Base-by-base conservation (phyloP, 2,329 filamentous ascomycete genomes). In the Neopestalotiopsis clavispora region DNA sequence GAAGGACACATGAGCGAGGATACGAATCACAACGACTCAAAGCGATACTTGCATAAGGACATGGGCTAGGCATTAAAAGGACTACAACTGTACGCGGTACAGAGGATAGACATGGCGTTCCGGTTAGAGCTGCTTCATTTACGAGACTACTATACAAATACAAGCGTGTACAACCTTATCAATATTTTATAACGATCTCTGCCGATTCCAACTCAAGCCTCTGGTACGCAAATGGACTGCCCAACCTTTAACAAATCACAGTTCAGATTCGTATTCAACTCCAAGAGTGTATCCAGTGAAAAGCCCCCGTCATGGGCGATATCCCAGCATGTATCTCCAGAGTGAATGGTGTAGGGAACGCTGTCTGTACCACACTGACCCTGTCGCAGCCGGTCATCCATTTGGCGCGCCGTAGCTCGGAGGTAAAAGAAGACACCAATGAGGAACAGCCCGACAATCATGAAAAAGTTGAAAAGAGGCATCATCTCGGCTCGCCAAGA, bases 391-490 rank as follows among this genome's bases (percentile, higher is more conserved):
- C 69, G 69, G 13, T 58, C 4, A 6, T 42, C 28, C 49, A 34
- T 67, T 9, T 34, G 23, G 63, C 34, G 73, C 0, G 79, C 73
- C 2, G 75, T 76, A 67, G 76, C 74, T 68, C 79, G 76, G 20
- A 87, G 78, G 75, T 83, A 84, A 83, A 84, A 87, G 69, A 85
- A 83, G 58, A 89, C 72, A 20, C 83, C 75, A 42, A 89, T 74
- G 62, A 90, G 76, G 69, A 83, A 85, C 17, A 88, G 73, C 4
- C 86, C 79, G 66, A 88, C 80, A 45, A 90, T 76, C 70, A 89
- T 76, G 67, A 86, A 86, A 77, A 89, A 90, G 74, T 89, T 89
- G 74, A 90, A 80, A 71, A 90, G 79, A n/a, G 85, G 85, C 79
- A 82, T 83, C 78, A 86, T 79, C 69, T 86, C 84, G 42, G 83